These are phyloP conservation scores for Atalantia buxifolia DNA, from an alignment of 345 rosid species.

Conservation along the genomic window DNA sequence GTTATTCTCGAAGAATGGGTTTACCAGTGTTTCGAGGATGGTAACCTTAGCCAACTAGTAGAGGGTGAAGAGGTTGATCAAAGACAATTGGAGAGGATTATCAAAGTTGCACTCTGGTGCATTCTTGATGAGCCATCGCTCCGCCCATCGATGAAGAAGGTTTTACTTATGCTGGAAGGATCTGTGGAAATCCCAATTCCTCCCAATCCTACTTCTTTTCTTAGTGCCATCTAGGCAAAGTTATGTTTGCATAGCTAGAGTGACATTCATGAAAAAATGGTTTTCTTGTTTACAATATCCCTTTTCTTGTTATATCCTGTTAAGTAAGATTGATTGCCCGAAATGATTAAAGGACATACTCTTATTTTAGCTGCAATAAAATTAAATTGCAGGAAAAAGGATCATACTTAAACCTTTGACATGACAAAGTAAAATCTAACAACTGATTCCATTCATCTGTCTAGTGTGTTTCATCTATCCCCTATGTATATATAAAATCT, in stretches of 20 bases:
- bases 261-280: neutral
- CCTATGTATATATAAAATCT: no score
- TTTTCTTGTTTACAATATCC: no score
- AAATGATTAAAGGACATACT: no score
- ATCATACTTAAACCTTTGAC: no score
- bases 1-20: slow-evolving; percentile 26
- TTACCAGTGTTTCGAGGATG: slow-evolving; percentile 10
- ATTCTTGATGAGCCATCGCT: no score
- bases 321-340: neutral
- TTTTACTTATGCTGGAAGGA: slow-evolving; percentile 11
- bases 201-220: slow-evolving; percentile 12
- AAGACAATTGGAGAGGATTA: neutral
- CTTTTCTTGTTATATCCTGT: no score
- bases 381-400: no score
- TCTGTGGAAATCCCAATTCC: slow-evolving; percentile 14
- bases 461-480: no score
- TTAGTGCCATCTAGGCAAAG: neutral
- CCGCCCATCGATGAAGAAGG: neutral
- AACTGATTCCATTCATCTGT: no score
- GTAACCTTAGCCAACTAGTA: neutral
- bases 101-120: no score
- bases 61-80: slow-evolving; percentile 16
- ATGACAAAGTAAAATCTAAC: no score
- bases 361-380: no score
- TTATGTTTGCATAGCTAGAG: neutral